Evolutionary conservation across 495 filamentous ascomycete species (phyloP).

Genomic region (Poronia punctata): DNA sequence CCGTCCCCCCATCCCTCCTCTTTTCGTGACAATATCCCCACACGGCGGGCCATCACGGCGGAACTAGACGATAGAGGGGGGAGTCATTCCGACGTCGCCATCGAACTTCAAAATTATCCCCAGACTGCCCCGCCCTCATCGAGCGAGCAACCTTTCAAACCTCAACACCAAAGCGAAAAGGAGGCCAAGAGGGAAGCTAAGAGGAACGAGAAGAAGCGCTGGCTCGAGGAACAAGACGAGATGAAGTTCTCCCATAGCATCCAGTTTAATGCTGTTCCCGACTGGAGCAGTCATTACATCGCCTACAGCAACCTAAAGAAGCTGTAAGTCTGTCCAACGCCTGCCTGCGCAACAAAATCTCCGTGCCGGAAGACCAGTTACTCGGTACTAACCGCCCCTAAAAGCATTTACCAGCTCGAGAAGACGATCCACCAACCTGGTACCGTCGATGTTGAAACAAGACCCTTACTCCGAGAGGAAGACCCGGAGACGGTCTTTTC

Average conservation of each 20-base stretch:
- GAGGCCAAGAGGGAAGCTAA: slow-evolving; percentile 25
- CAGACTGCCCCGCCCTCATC: slow-evolving; percentile 5
- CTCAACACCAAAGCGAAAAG: slow-evolving; percentile 11
- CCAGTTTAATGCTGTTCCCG: slow-evolving; percentile 98
- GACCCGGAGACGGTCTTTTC: slow-evolving; percentile 75
- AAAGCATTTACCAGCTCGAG: slow-evolving; percentile 91
- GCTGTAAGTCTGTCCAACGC: slow-evolving; percentile 69
- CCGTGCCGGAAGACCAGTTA: no score
- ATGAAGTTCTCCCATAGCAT: slow-evolving; percentile 99
- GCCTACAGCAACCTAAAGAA: slow-evolving; percentile 99
- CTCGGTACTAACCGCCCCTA: slow-evolving; percentile 1
- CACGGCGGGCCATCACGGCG: slow-evolving; percentile 15
- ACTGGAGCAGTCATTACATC: slow-evolving; percentile 97
- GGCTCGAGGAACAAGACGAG: slow-evolving; percentile 61
- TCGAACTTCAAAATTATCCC: slow-evolving; percentile 32
- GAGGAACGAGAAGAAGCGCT: slow-evolving; percentile 43
- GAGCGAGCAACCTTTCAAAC: slow-evolving; percentile 1
- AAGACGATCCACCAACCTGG: slow-evolving; percentile 57
- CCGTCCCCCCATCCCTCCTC: slow-evolving; percentile 33
- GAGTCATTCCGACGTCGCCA: slow-evolving; percentile 16
- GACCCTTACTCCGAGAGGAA: slow-evolving; percentile 65
- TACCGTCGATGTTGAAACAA: slow-evolving; percentile 65
- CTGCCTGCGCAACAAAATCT: no score
- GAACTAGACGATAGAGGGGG: slow-evolving; percentile 33
- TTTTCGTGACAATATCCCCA: slow-evolving; percentile 21